Evolutionary conservation across 352 stramenopile species (phyloP), one percentile per base, ranked within the genome.

Genomic region (Globisporangium nodosum): DNA sequence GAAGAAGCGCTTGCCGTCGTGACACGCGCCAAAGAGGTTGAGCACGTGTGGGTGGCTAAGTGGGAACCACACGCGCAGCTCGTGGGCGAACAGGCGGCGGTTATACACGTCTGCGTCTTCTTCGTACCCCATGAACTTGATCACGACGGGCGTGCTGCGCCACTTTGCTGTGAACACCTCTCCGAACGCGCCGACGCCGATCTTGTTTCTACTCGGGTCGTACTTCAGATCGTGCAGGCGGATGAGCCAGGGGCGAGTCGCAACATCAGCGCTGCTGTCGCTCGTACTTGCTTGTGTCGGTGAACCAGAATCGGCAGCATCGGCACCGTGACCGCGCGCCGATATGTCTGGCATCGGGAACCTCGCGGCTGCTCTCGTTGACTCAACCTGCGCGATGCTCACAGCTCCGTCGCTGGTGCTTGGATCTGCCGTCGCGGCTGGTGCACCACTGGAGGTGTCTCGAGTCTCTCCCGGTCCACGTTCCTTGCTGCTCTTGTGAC

Each of bases 21-120:
- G 66, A 4, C 68, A 79, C 7, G 68, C 71, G 3, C 68, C 71
- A 31, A 69, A 76, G 15, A 79, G 56, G 27, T 69, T 71, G n/a
- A 79, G 33, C 15, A 79, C 58, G 59, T 80, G 66, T 35, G 71
- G 71, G 48, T 80, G 71, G 18, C 64, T 65, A 21, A 79, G 42
- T 9, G 53, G 49, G 46, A 63, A 68, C 71, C 71, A 79, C 50
- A 76, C 64, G 20, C 66, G 60, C 18, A 68, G 56, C 53, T 79
- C 71, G 39, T 62, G 60, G 43, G 71, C 45, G 27, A 76, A 72
- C 30, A 53, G n/a, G 3, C 20, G 21, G 16, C 15, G 11, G 16
- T 15, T 48, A 7, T 48, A 48, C 24, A 35, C 46, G 6, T 48
- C n/a, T 12, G 21, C 39, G 52, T 27, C 18, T 5, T 49, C 52